Evolutionary conservation across 768 basidiomycete genomes (phyloP).

Genomic region (Chalciporus chontae): DNA sequence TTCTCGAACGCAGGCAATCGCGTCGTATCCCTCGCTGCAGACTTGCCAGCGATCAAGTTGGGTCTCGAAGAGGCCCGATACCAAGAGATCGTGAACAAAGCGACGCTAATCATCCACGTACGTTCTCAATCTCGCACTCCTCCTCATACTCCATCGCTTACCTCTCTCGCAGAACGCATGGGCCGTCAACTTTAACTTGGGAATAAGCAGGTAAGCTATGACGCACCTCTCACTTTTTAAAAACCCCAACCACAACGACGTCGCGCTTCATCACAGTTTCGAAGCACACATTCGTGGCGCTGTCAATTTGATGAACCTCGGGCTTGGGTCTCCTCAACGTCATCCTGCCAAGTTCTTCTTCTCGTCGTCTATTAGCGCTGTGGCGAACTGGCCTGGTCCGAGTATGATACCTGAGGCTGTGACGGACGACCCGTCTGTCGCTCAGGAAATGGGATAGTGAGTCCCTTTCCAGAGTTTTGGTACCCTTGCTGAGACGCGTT

Average conservation of each 20-base stretch:
- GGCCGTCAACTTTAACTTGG: slow-evolving; percentile 54
- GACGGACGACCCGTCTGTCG: slow-evolving; percentile 22
- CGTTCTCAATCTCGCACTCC: neutral
- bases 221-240: no score
- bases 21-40: slow-evolving; percentile 41
- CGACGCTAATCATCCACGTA: slow-evolving; percentile 47
- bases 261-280: slow-evolving; percentile 26
- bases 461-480: neutral
- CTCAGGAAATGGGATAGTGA: slow-evolving; percentile 34
- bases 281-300: slow-evolving; percentile 48
- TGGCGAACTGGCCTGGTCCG: slow-evolving; percentile 19
- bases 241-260: no score
- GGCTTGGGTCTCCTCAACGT: slow-evolving; percentile 35
- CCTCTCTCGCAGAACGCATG: slow-evolving; percentile 42
- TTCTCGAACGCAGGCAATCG: slow-evolving; percentile 19
- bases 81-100: slow-evolving; percentile 30
- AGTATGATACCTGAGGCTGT: slow-evolving; percentile 22
- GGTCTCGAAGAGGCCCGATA: slow-evolving; percentile 40
- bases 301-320: slow-evolving; percentile 47
- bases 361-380: slow-evolving; percentile 44
- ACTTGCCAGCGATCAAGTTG: slow-evolving; percentile 38
- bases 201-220: slow-evolving; percentile 28
- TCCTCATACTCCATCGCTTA: neutral
- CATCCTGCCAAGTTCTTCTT: slow-evolving; percentile 45
- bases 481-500: neutral